Base-by-base conservation (phyloP, 208 protist species). In the Leishmania martiniquensis region DNA sequence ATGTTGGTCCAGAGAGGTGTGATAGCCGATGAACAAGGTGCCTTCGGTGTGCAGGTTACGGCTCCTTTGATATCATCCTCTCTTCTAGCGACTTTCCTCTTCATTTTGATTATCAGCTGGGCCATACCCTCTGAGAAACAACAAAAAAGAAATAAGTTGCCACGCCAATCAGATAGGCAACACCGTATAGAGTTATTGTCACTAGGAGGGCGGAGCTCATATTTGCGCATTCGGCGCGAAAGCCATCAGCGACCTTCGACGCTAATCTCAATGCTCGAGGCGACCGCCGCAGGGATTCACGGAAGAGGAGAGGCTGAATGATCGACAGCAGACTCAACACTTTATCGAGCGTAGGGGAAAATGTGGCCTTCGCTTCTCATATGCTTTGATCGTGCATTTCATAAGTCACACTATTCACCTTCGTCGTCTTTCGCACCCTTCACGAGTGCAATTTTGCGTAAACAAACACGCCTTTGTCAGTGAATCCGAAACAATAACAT, bases 351-450 rank as follows among this genome's bases (percentile, higher is more conserved):
- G 63, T 13, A 10, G 39, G 12, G 63, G 63, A 39, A 5, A 15
- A 15, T 68, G 22, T 45, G 29, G 39, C 39, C 63, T 68, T 68
- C 3, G 29, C 5, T 62, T 29, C 55, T 62, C 55, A 32, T 29
- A 47, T 68, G 37, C n/a, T 68, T 68, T 39, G 44, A n/a, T 22
- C 37, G 29, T 17, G 22, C 22, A 68, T 49, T 68, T 49, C 37
- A 68, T 45, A 39, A 68, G 22, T 13, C 39, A 44, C 47, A 22
- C 47, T 44, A 49, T 60, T 78, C 39, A 60, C 60, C 60, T 72
- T 68, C 39, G 57, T 62, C 72, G 29, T 78, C 22, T 37, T 72
- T 52, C 29, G 4, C 37, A 29, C 39, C 39, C 55, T 62, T 6
- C 1, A 29, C 4, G 22, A 25, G 9, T 2, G 32, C 13, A 22